Conservation (phyloP, 768 basidiomycete species). For the Termitomyces sp. region DNA sequence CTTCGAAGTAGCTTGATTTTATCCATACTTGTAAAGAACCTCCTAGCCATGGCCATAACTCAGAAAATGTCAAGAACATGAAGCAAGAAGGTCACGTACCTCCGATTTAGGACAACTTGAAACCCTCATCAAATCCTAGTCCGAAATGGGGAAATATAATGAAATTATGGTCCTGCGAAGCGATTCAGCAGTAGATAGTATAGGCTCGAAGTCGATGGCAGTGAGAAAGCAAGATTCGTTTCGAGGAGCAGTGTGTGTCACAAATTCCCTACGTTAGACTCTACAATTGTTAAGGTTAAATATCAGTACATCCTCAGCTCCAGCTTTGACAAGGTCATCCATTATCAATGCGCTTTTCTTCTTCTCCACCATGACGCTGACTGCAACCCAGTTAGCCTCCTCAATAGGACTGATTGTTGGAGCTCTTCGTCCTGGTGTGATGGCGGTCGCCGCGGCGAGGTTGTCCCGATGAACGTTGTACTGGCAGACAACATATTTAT, state of each 20-base stretch:
- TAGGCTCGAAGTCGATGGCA: neutral
- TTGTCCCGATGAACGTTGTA: slow-evolving; percentile 81
- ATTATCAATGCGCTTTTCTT: slow-evolving; percentile 75
- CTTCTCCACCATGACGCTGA: slow-evolving; percentile 91
- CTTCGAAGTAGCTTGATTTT: neutral
- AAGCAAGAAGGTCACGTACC: neutral
- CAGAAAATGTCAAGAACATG: neutral
- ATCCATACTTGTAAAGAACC: neutral
- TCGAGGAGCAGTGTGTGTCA: neutral
- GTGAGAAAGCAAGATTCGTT: neutral
- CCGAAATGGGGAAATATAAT: neutral
- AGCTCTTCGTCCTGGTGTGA: slow-evolving; percentile 89
- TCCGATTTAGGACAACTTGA: too few relatives aligned
- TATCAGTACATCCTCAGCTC: slow-evolving; percentile 89
- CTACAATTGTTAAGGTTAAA: slow-evolving; percentile 93
- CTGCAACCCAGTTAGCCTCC: slow-evolving; percentile 82
- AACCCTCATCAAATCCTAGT: too few relatives aligned
- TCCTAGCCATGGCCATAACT: neutral
- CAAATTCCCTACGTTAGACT: slow-evolving; percentile 45
- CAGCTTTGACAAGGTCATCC: slow-evolving; percentile 79
- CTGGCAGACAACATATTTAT: slow-evolving; percentile 84
- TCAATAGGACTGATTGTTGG: slow-evolving; percentile 88
- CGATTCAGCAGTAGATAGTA: neutral
- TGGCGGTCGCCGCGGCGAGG: slow-evolving; percentile 54
- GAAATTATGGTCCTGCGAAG: neutral